A percentile compares a stretch with the other conserved stretches of the same genome.
Evolutionary conservation across 176 grass and related monocot species (phyloP).

Genomic region (Hyparrhenia diplandra): DNA sequence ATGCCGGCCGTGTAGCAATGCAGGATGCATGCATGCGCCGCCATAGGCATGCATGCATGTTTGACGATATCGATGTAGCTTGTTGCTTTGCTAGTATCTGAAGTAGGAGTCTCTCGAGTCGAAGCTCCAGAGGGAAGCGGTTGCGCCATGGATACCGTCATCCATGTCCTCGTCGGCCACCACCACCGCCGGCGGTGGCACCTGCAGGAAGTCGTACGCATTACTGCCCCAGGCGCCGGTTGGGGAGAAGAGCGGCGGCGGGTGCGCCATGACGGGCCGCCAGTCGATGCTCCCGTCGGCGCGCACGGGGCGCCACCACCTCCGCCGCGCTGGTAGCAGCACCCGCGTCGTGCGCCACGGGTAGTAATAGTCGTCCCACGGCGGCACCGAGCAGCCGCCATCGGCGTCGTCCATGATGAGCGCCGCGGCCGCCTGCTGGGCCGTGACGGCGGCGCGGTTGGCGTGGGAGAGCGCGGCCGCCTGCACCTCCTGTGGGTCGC

Average conservation of each 20-base stretch:
- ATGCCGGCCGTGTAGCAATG: background rate
- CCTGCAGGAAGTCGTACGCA: conserved; percentile 46
- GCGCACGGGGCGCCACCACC: conserved; percentile 23
- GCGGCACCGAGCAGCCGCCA: background rate
- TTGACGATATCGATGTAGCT: no score
- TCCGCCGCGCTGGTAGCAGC: background rate
- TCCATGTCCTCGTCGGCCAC: conserved; percentile 38
- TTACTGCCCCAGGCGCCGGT: conserved; percentile 32
- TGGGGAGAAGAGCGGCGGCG: conserved; percentile 48
- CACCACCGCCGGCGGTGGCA: background rate
- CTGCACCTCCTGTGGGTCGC: conserved; percentile 58
- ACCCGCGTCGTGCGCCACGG: background rate
- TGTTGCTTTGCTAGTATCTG: conserved; percentile 18
- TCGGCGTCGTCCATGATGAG: conserved; percentile 19
- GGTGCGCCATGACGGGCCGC: conserved; percentile 42
- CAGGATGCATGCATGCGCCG: background rate
- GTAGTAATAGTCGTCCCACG: background rate
- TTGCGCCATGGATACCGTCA: conserved; percentile 25
- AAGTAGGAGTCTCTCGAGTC: conserved; percentile 29
- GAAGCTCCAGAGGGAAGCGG: conserved; percentile 44
- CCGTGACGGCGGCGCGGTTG: conserved; percentile 37
- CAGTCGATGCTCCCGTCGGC: conserved; percentile 48
- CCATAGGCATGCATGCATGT: background rate
- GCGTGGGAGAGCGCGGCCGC: conserved; percentile 58
- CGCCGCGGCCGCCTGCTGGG: background rate